A percentile compares a stretch with the other conserved stretches of the same genome.
Evolutionary conservation across 495 filamentous ascomycete genomes (phyloP).

Genomic region (Clavariopsis aquatica): DNA sequence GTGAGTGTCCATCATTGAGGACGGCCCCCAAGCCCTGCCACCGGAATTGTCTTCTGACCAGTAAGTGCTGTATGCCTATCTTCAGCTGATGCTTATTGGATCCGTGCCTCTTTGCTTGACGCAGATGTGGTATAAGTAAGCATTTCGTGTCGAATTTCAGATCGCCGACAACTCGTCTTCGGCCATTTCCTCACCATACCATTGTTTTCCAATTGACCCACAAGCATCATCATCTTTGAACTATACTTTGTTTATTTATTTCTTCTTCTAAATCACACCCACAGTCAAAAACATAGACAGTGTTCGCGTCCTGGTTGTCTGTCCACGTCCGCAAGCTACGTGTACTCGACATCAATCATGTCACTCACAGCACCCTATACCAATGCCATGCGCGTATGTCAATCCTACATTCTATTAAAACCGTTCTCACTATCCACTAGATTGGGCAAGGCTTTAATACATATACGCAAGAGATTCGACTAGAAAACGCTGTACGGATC

Average conservation of each 20-base stretch:
- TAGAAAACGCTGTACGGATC: slow-evolving; percentile 32
- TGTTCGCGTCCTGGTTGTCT: no score
- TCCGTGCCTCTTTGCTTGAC: not conserved
- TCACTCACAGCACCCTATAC: slow-evolving; percentile 37
- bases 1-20: slow-evolving; percentile 12
- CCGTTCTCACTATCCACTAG: not conserved
- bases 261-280: not conserved
- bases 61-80: slow-evolving; percentile 1
- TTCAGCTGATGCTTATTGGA: not conserved
- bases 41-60: not conserved
- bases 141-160: not conserved
- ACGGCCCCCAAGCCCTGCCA: slow-evolving; percentile 8
- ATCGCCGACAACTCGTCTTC: not conserved
- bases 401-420: not conserved
- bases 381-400: slow-evolving; percentile 38
- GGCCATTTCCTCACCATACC: not conserved
- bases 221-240: no score
- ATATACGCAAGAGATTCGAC: slow-evolving; percentile 38
- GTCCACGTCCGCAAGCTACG: no score
- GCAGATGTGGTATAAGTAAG: not conserved
- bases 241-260: no score
- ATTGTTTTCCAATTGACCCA: no score
- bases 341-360: slow-evolving; percentile 14
- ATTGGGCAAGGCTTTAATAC: slow-evolving; percentile 40
- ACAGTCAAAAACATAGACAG: not conserved